A percentile compares a stretch with the other conserved stretches of the same genome.
Evolutionary conservation across 371 early-diverging fungal species (phyloP).

Genomic region (Amoeboaphelidium occidentale): DNA sequence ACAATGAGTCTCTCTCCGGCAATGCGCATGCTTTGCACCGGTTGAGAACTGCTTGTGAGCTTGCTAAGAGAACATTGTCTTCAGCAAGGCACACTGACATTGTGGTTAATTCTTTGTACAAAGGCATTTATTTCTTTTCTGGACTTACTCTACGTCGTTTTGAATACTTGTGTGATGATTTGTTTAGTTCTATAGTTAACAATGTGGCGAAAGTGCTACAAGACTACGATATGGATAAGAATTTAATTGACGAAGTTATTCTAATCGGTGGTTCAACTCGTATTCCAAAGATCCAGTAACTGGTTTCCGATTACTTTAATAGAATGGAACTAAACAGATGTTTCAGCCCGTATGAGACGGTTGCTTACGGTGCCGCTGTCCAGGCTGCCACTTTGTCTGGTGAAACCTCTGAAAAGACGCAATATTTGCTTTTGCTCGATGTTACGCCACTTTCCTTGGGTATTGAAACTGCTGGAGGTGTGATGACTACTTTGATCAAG

Average conservation of each 20-base stretch:
- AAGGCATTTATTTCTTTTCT: slow-evolving; percentile 43
- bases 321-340: slow-evolving; percentile 8
- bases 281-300: slow-evolving; percentile 17
- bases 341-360: slow-evolving; percentile 17
- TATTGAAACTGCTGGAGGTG: slow-evolving; percentile 89
- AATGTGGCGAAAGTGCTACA: slow-evolving; percentile 10
- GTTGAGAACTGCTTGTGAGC: slow-evolving; percentile 11
- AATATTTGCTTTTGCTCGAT: slow-evolving; percentile 42
- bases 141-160: slow-evolving; percentile 12
- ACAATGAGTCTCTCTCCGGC: slow-evolving; percentile 1
- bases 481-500: slow-evolving; percentile 84
- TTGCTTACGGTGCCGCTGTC: slow-evolving; percentile 96
- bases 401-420: slow-evolving; percentile 65
- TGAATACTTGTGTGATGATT: slow-evolving; percentile 10
- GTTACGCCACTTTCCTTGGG: slow-evolving; percentile 33
- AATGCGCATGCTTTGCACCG: slow-evolving; percentile 5
- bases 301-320: slow-evolving; percentile 14
- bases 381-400: slow-evolving; percentile 84
- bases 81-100: slow-evolving; percentile 67
- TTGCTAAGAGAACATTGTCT: slow-evolving; percentile 77
- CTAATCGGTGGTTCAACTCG: slow-evolving; percentile 20
- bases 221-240: slow-evolving; percentile 6
- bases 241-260: slow-evolving; percentile 12
- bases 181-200: slow-evolving; percentile 10
- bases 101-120: slow-evolving; percentile 81